Percentiles rank a stretch among this genome's conserved stretches.
phyloP scores from a whole-genome alignment of 1,139 yeast species.

The Candida sanyaensis region DNA sequence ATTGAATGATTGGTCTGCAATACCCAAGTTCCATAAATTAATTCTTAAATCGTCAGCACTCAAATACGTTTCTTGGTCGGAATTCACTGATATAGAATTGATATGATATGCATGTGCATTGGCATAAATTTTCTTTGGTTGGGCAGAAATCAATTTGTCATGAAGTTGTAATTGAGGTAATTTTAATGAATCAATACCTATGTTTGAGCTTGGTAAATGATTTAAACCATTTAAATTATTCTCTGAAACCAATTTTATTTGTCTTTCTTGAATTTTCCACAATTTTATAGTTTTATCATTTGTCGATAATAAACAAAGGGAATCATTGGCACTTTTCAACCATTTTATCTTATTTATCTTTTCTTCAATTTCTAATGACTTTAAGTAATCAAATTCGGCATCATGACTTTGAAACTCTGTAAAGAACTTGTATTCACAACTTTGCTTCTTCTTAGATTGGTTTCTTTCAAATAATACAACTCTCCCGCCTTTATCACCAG shows the following conservation, averaged over 20 bases:
- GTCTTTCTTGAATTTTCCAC: constrained; percentile 95
- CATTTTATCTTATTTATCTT: constrained; percentile 97
- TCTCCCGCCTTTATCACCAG: constrained; percentile 98
- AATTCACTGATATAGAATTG: constrained; percentile 90
- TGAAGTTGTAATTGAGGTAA: constrained; percentile 88
- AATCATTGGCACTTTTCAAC: constrained; percentile 85
- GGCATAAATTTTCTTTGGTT: constrained; percentile 87
- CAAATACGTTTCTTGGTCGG: constrained; percentile 96
- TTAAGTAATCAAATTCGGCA: constrained; percentile 96
- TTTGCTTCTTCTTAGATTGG: constrained; percentile 62
- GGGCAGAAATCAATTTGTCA: constrained; percentile 93
- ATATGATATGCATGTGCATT: constrained; percentile 99
- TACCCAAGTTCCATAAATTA: constrained; percentile 93
- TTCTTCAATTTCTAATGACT: constrained; percentile 95
- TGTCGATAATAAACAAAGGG: constrained; percentile 86
- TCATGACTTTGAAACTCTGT: constrained; percentile 99
- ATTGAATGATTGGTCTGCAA: constrained; percentile 93
- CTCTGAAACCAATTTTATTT: constrained; percentile 88
- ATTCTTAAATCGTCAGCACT: constrained; percentile 94
- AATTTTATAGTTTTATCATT: constrained; percentile 97
- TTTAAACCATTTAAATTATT: constrained; percentile 66
- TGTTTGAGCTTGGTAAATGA: constrained; percentile 20
- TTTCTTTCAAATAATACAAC: constrained; percentile 95
- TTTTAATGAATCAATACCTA: constrained; percentile 47
- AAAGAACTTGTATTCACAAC: constrained; percentile 90